Evolutionary conservation across 164 flowering plant genomes (phyloP).

Genomic region (Platanus orientalis): DNA sequence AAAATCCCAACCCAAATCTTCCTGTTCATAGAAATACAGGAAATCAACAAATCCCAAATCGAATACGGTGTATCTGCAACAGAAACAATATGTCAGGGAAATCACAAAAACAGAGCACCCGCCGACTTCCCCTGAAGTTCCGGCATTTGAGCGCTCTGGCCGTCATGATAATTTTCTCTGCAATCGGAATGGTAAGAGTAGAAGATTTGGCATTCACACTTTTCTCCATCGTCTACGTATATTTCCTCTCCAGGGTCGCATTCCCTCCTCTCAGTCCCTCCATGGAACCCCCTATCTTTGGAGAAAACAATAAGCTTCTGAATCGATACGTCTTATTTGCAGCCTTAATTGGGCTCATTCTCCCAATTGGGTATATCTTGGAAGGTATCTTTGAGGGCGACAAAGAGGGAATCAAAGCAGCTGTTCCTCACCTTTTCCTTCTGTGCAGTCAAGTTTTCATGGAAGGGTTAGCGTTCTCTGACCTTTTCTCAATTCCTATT

Average conservation of each 20-base stretch:
- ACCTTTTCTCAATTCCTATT: slow-evolving; percentile 47
- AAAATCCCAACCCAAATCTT: too few species aligned
- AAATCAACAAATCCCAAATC: too few species aligned
- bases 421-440: slow-evolving; percentile 67
- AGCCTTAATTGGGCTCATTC: slow-evolving; percentile 51
- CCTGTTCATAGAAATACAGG: too few species aligned
- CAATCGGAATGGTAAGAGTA: slow-evolving; percentile 37
- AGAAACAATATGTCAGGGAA: too few species aligned
- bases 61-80: too few species aligned
- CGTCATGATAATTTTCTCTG: slow-evolving; percentile 26
- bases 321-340: slow-evolving; percentile 33
- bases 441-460: slow-evolving; percentile 64
- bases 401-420: slow-evolving; percentile 52
- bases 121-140: slow-evolving; percentile 26
- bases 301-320: slow-evolving; percentile 26
- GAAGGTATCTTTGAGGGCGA: slow-evolving; percentile 64
- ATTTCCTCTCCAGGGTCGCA: slow-evolving; percentile 22
- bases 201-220: slow-evolving; percentile 30
- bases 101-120: not conserved
- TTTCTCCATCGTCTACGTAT: slow-evolving; percentile 32
- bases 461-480: slow-evolving; percentile 47
- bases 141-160: slow-evolving; percentile 36
- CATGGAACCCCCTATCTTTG: slow-evolving; percentile 29
- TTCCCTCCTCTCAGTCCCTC: slow-evolving; percentile 18
- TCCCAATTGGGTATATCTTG: slow-evolving; percentile 64